phyloP scores from a whole-genome alignment of 192 early-diverging fungal genomes.

The Backusella tarrabulga region DNA sequence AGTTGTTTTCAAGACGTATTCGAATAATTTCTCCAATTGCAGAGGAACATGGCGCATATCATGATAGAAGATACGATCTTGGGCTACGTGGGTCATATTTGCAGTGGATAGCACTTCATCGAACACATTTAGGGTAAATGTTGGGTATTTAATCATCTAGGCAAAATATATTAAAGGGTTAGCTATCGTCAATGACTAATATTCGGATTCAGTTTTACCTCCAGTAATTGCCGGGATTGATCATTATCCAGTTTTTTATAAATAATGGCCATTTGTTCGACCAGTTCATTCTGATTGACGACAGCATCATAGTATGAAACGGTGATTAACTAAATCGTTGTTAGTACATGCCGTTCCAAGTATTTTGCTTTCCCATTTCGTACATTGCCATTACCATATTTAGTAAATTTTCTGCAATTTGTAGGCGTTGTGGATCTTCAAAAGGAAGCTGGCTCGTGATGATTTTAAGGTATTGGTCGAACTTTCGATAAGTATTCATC shows the following conservation, averaged over 20 bases:
- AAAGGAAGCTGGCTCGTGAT: background rate
- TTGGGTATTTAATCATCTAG: conserved; percentile 10
- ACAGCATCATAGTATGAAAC: background rate
- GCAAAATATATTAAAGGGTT: background rate
- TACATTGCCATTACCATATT: conserved; percentile 5
- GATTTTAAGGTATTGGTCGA: background rate
- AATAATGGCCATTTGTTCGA: background rate
- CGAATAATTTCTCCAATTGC: conserved; percentile 6
- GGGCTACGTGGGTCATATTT: background rate
- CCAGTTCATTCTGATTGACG: background rate
- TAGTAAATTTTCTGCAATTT: background rate
- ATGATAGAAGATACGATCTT: background rate
- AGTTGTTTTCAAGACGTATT: background rate
- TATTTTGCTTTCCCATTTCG: background rate
- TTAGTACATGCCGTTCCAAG: no score
- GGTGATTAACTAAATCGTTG: background rate
- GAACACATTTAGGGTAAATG: background rate
- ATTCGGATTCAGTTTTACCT: background rate
- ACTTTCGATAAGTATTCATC: background rate
- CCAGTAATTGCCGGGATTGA: background rate
- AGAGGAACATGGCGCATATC: background rate
- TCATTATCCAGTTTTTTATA: conserved; percentile 1
- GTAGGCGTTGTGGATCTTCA: background rate
- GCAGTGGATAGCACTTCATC: background rate
- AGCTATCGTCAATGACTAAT: background rate